These are phyloP conservation scores for Sporothrix variecibatus DNA, from an alignment of 2,329 filamentous ascomycete genomes.

Conservation along the genomic window DNA sequence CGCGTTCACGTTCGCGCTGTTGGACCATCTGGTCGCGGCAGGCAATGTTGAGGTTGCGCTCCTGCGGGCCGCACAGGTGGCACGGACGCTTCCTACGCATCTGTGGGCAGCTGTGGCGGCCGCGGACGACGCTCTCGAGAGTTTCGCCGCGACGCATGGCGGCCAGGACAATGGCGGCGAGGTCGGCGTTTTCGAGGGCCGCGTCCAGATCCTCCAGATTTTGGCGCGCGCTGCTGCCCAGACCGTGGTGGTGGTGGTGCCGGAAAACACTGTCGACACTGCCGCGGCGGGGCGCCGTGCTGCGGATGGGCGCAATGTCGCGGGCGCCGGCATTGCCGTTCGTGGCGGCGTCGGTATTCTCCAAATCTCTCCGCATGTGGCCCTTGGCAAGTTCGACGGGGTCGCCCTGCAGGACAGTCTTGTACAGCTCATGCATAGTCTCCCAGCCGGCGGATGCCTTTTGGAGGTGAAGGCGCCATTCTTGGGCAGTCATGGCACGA, in stretches of 20 bases:
- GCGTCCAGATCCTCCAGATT: conserved; percentile 44
- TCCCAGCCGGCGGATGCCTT: conserved; percentile 46
- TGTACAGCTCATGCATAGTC: conserved; percentile 45
- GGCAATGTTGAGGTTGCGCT: background rate
- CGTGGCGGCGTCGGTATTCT: background rate
- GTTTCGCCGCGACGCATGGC: conserved; percentile 49
- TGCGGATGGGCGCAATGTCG: background rate
- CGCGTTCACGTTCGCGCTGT: background rate
- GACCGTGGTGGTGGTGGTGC: conserved; percentile 29
- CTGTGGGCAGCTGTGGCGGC: conserved; percentile 29
- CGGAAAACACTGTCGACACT: conserved; percentile 22
- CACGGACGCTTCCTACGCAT: conserved; percentile 21
- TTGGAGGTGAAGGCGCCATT: conserved; percentile 37
- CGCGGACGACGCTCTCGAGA: conserved; percentile 40
- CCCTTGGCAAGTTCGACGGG: conserved; percentile 31
- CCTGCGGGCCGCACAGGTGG: background rate
- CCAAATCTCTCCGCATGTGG: background rate
- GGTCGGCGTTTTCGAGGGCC: conserved; percentile 53
- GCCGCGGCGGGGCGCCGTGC: background rate
- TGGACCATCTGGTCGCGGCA: conserved; percentile 16
- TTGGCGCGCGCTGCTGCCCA: conserved; percentile 38
- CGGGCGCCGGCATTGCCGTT: background rate
- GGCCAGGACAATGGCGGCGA: conserved; percentile 48
- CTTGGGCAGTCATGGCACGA: conserved; percentile 37
- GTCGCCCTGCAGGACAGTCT: conserved; percentile 42